Base-by-base conservation (phyloP, 257 asterid genomes). In the Striga asiatica region DNA sequence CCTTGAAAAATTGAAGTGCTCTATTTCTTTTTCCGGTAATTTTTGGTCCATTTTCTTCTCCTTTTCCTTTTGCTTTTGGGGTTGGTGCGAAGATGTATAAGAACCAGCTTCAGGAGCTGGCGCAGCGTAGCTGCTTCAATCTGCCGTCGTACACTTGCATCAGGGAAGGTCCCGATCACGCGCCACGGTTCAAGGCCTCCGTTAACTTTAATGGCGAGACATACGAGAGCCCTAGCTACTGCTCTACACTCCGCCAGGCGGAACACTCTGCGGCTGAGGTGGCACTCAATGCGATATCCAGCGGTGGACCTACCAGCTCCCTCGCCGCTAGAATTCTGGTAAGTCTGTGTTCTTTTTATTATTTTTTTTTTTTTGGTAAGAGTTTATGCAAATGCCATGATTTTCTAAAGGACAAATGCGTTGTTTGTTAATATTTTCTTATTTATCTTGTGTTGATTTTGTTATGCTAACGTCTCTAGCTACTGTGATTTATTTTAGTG, bases 211-310 rank as follows among this genome's bases (percentile, higher is more conserved):
- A 81, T 68, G 94, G 94, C 8, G 94, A 88, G 82, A 68, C 76
- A 24, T 88, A 79, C 28, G 94, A 84, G 79, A 75, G 94, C 71
- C 94, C 89, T 37, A 66, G 71, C 62, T 84, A 74, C 86, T 88
- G 94, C 78, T 76, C 85, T 50, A 88, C 96, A 62, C 93, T 84
- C 54, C 94, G 93, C 41, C 94, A 79, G 65, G 94, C 94, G 42
- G 96, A 84, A 23, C 96, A 88, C 71, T 79, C 94, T 9, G 94
- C 96, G 9, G 96, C 96, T 19, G 96, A 84, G 84, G 78, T 84
- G 62, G 96, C 94, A 50, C 78, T 88, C 47, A 64, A 76, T 65
- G 79, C 87, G 16, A 83, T 81, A 43, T 74, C 82, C 22, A 24
- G 70, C 76, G 83, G 82, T 13, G 92, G 96, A 8, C 96, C 94